Evolutionary conservation across 495 filamentous ascomycete genomes (phyloP).

Genomic region (Penicillium coffeae): DNA sequence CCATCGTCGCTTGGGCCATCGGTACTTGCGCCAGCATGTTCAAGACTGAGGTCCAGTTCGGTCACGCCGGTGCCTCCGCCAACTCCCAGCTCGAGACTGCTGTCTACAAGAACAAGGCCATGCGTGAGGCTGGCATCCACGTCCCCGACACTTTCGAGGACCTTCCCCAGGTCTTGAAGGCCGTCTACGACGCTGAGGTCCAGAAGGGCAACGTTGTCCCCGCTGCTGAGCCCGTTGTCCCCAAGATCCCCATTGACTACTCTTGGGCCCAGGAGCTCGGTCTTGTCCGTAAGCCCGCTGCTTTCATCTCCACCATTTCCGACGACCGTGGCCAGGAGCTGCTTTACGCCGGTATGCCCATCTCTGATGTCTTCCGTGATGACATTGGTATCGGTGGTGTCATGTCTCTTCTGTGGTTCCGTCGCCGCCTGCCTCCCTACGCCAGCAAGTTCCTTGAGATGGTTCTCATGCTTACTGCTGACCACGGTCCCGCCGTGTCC

Average conservation of each 20-base stretch:
- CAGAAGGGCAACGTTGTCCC: slow-evolving; percentile 79
- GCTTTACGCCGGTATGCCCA: slow-evolving; percentile 97
- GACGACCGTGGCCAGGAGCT: slow-evolving; percentile 99
- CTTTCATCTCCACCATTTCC: slow-evolving; percentile 99
- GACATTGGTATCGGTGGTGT: slow-evolving; percentile 99
- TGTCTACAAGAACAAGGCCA: slow-evolving; percentile 89
- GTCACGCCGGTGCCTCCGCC: slow-evolving; percentile 96
- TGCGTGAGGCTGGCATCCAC: slow-evolving; percentile 89
- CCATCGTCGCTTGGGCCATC: slow-evolving; percentile 98
- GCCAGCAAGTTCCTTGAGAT: slow-evolving; percentile 99
- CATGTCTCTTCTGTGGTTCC: slow-evolving; percentile 99
- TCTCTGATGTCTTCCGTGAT: slow-evolving; percentile 98
- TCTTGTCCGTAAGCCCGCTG: slow-evolving; percentile 98
- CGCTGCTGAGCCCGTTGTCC: slow-evolving; percentile 80
- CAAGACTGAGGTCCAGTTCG: slow-evolving; percentile 99
- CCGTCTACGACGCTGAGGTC: slow-evolving; percentile 83
- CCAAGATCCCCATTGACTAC: slow-evolving; percentile 99
- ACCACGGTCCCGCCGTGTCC: slow-evolving; percentile 97
- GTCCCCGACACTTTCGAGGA: slow-evolving; percentile 98
- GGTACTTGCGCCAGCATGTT: slow-evolving; percentile 99
- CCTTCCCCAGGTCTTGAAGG: slow-evolving; percentile 67
- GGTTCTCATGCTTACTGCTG: slow-evolving; percentile 99
- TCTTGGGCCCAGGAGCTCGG: slow-evolving; percentile 99
- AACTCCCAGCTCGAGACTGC: slow-evolving; percentile 99
- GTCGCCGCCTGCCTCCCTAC: slow-evolving; percentile 90